Evolutionary conservation across 1,139 yeast genomes (phyloP).

Genomic region (Debaryomycetaceae sp.): DNA sequence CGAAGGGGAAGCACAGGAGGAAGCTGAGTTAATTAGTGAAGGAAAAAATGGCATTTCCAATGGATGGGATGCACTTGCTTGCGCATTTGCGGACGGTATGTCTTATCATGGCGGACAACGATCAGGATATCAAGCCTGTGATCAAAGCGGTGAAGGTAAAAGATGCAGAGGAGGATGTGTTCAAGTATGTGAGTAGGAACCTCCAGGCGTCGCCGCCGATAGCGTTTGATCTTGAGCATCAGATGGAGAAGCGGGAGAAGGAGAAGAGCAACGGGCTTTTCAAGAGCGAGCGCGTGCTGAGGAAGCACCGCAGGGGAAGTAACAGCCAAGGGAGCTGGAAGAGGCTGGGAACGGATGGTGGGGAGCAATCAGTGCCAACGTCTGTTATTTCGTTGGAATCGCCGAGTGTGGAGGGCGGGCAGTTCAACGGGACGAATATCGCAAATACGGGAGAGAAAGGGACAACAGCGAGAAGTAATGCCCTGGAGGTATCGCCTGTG

Average conservation of each 20-base stretch:
- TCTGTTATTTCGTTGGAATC: neutral
- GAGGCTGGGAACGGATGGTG: too few species aligned
- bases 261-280: neutral
- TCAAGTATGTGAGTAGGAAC: conserved; percentile 2
- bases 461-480: neutral
- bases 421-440: neutral
- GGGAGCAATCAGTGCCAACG: neutral
- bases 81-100: conserved; percentile 32
- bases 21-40: neutral
- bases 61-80: conserved; percentile 28
- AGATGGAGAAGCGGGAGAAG: conserved; percentile 11
- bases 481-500: neutral
- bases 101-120: conserved; percentile 24
- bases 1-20: neutral
- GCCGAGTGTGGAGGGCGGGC: too few species aligned
- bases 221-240: conserved; percentile 24
- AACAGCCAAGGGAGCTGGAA: too few species aligned
- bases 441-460: neutral
- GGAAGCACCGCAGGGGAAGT: neutral
- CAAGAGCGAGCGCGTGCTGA: neutral
- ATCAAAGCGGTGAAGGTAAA: conserved; percentile 16
- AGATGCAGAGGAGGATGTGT: conserved; percentile 3
- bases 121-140: conserved; percentile 21
- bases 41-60: conserved; percentile 36
- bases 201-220: conserved; percentile 36